Base-by-base conservation (phyloP, 495 filamentous ascomycete genomes). In the Penicillium flavigenum region DNA sequence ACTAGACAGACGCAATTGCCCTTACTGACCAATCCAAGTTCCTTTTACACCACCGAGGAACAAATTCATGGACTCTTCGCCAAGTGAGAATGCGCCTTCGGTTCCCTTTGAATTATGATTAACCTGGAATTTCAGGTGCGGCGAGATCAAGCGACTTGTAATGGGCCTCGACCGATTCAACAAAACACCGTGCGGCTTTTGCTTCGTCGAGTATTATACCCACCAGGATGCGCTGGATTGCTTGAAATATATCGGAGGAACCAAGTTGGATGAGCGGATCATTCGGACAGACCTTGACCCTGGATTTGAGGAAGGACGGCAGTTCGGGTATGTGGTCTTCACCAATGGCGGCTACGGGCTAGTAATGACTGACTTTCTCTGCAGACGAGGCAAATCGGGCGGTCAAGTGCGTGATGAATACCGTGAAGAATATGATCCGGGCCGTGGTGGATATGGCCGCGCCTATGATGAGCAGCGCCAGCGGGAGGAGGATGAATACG, bases 1-100 rank as follows among this genome's bases (percentile, higher is more conserved):
- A 2, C 14, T 19, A 24, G 2, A 38, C 39, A 27, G 1, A 32
- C 39, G 16, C 16, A 24, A 49, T 31, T 26, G 5, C 31, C 11
- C 4, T 44, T 47, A 63, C 76, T 83, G 47, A 82, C 61, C 19
- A 39, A 17, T 24, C 17, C 9, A 59, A 97, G 92, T 57, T 98
- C 94, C n/a, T 98, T 98, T 76, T 98, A 96, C 79, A 98, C 94
- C 11, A 98, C 94, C 44, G 94, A 98, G 71, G 94, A 98, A 76
- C 94, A 98, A 69, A 96, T 98, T 54, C 93, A 98, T 68, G 95
- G 96, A 71, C 87, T 98, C 11, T 98, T 98, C 70, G 81, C 89
- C 14, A 98, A 98, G 83, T 87, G 56, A 59, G 81, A 36, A 3
- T 17, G 8, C 7, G 31, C 20, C 6, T 8, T 16, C 1, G 11